Base-by-base conservation (phyloP, 2,329 filamentous ascomycete genomes). In the Helotiales sp. region DNA sequence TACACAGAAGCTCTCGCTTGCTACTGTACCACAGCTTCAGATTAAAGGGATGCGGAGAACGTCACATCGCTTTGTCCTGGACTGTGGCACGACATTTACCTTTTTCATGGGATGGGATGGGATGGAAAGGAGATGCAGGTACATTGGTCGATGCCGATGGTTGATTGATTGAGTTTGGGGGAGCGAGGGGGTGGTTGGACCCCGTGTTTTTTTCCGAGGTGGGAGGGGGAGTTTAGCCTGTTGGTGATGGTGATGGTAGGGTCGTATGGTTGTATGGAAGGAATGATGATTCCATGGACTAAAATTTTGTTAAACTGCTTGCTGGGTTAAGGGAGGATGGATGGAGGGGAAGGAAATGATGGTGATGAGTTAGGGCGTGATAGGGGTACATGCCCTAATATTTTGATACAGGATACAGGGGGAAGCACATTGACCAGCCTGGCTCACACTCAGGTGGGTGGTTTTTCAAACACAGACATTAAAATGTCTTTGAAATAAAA, bases 351-450 rank as follows among this genome's bases (percentile, higher is more conserved):
- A 34, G 30, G 43, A 47, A 17, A 7, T 6, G 7, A 52, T 52
- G 49, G 49, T 30, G 26, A 52, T 24, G 49, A 8, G 5, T 6
- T 52, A 52, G 49, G 49, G 49, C 26, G 49, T 52, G 49, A 52
- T 52, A 52, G 24, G 49, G 26, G 49, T 52, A 24, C 49, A 30
- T n/a, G 49, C 45, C 45, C 45, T 49, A 49, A 49, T 26, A 49
- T 49, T 13, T 13, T 30, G 49, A 52, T 28, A 8, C 24, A 52
- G 13, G 15, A 45, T 40, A 13, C 2, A n/a, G n/a, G n/a, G n/a
- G n/a, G n/a, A n/a, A n/a, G n/a, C n/a, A n/a, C n/a, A n/a, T n/a
- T n/a, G n/a, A n/a, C n/a, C n/a, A n/a, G n/a, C n/a, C n/a, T n/a
- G n/a, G n/a, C n/a, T n/a, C n/a, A n/a, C n/a, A n/a, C n/a, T n/a